Evolutionary conservation across 352 stramenopile species (phyloP).

Genomic region (Phytophthora melonis): DNA sequence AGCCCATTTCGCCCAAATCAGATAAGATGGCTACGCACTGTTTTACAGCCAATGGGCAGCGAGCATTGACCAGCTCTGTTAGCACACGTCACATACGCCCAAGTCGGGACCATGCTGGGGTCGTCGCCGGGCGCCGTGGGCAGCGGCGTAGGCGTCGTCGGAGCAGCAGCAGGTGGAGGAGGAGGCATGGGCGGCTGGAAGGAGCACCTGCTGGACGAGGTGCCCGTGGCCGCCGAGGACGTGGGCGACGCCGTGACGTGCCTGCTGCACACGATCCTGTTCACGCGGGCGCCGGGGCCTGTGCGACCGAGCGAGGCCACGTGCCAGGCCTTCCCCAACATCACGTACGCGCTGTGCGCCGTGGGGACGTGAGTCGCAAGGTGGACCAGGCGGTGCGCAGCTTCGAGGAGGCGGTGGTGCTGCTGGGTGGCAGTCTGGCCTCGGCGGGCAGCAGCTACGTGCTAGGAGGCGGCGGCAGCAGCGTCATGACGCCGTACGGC

Average conservation of each 20-base stretch:
- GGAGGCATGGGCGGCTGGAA: too few relatives aligned
- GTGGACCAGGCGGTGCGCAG: slow-evolving; percentile 72
- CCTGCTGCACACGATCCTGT: slow-evolving; percentile 84
- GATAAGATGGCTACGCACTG: neutral
- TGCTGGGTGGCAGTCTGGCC: slow-evolving; percentile 13
- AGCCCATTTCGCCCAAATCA: neutral
- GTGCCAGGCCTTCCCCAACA: slow-evolving; percentile 76
- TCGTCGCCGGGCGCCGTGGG: too few relatives aligned
- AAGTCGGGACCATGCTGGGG: neutral
- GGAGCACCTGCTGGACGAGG: too few relatives aligned
- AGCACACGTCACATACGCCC: neutral
- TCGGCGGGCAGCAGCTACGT: slow-evolving; percentile 28
- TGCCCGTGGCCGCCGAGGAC: slow-evolving; percentile 35
- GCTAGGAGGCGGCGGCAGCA: slow-evolving; percentile 22
- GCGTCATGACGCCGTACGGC: slow-evolving; percentile 42
- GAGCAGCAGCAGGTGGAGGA: too few relatives aligned
- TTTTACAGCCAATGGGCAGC: slow-evolving; percentile 26
- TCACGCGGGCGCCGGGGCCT: slow-evolving; percentile 76
- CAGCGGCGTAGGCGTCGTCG: too few relatives aligned
- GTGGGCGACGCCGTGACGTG: slow-evolving; percentile 72
- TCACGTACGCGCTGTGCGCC: slow-evolving; percentile 82
- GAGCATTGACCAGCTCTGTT: neutral
- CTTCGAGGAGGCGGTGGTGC: slow-evolving; percentile 66
- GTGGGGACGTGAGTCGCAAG: slow-evolving; percentile 84
- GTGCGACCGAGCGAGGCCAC: slow-evolving; percentile 80